phyloP scores from a whole-genome alignment of 2,329 filamentous ascomycete genomes.

The Penicillium verrucosum region DNA sequence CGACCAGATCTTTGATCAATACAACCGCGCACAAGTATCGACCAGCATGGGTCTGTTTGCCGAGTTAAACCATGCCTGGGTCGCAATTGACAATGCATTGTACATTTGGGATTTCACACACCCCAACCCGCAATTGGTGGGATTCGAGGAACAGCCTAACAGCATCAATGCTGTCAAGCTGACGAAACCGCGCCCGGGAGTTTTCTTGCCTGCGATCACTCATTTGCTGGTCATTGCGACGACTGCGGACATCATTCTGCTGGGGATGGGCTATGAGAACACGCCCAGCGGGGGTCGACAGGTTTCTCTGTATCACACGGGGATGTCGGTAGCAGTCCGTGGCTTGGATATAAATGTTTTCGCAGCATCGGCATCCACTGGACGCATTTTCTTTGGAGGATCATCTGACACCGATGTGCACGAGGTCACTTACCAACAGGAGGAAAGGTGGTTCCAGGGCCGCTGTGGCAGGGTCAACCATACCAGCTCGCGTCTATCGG shows the following conservation, averaged over 20 bases:
- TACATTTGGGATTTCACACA: constrained; percentile 98
- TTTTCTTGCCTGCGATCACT: constrained; percentile 82
- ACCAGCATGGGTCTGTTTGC: constrained; percentile 96
- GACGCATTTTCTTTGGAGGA: constrained; percentile 91
- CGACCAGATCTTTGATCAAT: constrained; percentile 86
- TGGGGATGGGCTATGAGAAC: constrained; percentile 72
- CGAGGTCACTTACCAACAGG: constrained; percentile 93
- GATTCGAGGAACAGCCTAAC: constrained; percentile 83
- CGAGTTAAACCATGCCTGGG: constrained; percentile 91
- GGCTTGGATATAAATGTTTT: constrained; percentile 76
- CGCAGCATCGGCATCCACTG: constrained; percentile 70
- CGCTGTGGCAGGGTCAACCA: constrained; percentile 87
- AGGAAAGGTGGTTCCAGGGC: constrained; percentile 94
- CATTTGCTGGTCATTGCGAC: constrained; percentile 89
- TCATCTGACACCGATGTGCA: constrained; percentile 79
- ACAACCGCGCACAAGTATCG: constrained; percentile 79
- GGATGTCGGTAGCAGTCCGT: constrained; percentile 74
- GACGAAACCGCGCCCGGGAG: constrained; percentile 76
- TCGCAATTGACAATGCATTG: constrained; percentile 89
- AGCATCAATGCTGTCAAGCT: constrained; percentile 90
- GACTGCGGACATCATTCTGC: constrained; percentile 74
- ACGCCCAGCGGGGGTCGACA: constrained; percentile 65
- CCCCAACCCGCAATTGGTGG: constrained; percentile 84
- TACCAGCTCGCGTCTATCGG: constrained; percentile 69
- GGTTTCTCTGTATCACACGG: constrained; percentile 81